Conservation (phyloP, 257 asterid genomes). For the Solanum chilense region DNA sequence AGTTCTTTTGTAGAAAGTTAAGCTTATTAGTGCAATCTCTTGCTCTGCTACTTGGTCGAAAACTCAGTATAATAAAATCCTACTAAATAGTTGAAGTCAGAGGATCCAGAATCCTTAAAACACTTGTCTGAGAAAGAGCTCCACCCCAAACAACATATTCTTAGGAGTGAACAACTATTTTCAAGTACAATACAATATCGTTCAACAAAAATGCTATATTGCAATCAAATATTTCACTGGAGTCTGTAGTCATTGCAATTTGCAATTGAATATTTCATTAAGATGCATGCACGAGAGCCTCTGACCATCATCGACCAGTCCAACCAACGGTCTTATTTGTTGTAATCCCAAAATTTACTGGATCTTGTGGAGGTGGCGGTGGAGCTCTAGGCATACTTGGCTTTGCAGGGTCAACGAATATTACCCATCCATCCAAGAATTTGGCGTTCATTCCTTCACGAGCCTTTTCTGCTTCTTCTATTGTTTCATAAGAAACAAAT, state of each 20-base stretch:
- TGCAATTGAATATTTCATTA: not conserved
- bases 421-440: conserved; percentile 91
- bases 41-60: not conserved
- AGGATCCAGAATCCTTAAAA: not conserved
- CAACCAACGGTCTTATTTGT: conserved; percentile 83
- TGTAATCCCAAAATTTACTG: conserved; percentile 42
- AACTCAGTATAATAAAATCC: not conserved
- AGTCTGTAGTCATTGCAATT: not conserved
- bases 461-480: conserved; percentile 92
- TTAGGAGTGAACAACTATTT: not conserved
- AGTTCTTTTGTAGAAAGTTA: not conserved
- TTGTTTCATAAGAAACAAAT: conserved; percentile 57
- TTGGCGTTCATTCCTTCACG: conserved; percentile 83
- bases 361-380: conserved; percentile 28
- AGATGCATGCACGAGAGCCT: not conserved
- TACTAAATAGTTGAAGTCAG: not conserved
- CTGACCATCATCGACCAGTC: conserved; percentile 33
- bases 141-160: not conserved
- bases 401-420: conserved; percentile 90
- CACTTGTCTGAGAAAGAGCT: not conserved
- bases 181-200: not conserved
- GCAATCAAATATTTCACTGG: not conserved
- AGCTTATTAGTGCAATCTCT: not conserved
- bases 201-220: not conserved
- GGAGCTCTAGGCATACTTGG: conserved; percentile 57